These are phyloP conservation scores for Parmelia sp. DNA, from an alignment of 495 filamentous ascomycete species.

Conservation along the genomic window DNA sequence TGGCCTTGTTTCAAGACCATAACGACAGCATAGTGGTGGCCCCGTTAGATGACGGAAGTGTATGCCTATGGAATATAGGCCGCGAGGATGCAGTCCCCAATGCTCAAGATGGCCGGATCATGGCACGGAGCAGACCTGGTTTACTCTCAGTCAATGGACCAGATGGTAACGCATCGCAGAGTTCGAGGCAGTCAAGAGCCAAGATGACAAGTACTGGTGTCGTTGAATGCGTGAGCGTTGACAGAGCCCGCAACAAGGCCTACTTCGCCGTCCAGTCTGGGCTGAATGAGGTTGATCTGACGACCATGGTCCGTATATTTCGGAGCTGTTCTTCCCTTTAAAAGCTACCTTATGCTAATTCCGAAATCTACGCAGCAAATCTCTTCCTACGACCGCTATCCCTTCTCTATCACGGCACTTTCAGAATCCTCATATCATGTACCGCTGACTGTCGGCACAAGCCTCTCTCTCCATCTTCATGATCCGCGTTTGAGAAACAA, in stretches of 20 bases:
- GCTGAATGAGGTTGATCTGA: conserved; percentile 78
- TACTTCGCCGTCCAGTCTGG: conserved; percentile 72
- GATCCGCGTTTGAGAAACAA: conserved; percentile 53
- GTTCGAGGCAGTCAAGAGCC: neutral
- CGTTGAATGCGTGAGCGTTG: conserved; percentile 77
- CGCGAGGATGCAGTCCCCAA: conserved; percentile 42
- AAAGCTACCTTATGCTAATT: too few relatives aligned
- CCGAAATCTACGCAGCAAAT: too few relatives aligned
- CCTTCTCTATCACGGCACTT: conserved; percentile 76
- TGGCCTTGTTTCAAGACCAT: conserved; percentile 52
- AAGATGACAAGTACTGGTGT: conserved; percentile 18
- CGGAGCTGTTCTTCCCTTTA: too few relatives aligned
- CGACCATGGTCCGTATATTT: too few relatives aligned
- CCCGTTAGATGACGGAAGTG: conserved; percentile 76
- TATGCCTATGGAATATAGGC: conserved; percentile 81
- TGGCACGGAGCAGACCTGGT: conserved; percentile 57
- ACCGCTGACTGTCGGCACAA: conserved; percentile 82
- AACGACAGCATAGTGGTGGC: conserved; percentile 58
- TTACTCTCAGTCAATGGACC: conserved; percentile 50
- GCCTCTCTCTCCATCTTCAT: conserved; percentile 73
- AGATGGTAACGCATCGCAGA: conserved; percentile 24
- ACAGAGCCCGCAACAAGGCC: conserved; percentile 60
- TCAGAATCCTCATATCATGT: conserved; percentile 66
- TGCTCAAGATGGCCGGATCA: conserved; percentile 53
- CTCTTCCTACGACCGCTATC: conserved; percentile 64